These are phyloP conservation scores for Colletotrichum tanaceti DNA, from an alignment of 2,329 filamentous ascomycete genomes.

Conservation along the genomic window DNA sequence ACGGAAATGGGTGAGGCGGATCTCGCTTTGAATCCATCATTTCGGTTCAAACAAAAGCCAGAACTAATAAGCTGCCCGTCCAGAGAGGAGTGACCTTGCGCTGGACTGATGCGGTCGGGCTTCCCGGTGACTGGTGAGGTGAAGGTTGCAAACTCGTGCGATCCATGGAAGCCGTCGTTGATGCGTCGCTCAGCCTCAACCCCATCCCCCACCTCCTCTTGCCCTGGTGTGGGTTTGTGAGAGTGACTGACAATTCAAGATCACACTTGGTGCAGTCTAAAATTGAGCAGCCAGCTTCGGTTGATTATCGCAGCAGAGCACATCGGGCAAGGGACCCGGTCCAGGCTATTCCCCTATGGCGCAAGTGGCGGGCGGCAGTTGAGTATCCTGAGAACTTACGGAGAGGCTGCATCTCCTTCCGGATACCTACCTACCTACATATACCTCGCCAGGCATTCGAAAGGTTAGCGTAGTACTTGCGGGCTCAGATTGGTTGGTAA, in stretches of 20 bases:
- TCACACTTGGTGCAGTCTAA: neutral
- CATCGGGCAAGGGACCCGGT: constrained; percentile 8
- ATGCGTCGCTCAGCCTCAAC: neutral
- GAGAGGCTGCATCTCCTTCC: too few relatives aligned
- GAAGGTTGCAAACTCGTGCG: constrained; percentile 1
- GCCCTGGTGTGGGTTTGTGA: neutral
- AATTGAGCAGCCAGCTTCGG: neutral
- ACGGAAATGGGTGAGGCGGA: neutral
- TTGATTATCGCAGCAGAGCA: neutral
- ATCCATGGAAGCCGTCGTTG: neutral
- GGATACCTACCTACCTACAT: too few relatives aligned
- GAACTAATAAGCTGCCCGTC: neutral
- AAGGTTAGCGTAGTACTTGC: too few relatives aligned
- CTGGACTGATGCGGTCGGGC: constrained; percentile 17
- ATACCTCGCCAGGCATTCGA: too few relatives aligned
- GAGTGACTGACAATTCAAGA: neutral
- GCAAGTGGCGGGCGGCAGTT: constrained; percentile 34
- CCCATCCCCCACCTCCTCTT: neutral
- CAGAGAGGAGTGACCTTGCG: constrained; percentile 9
- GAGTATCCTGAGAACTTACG: neutral
- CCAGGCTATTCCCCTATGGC: constrained; percentile 26
- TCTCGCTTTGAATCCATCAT: neutral
- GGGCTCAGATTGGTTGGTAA: too few relatives aligned
- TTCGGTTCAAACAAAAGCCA: neutral
- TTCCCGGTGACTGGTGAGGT: constrained; percentile 17